These are phyloP conservation scores for Delphinella strobiligena DNA, from an alignment of 2,329 filamentous ascomycete species.

Conservation along the genomic window DNA sequence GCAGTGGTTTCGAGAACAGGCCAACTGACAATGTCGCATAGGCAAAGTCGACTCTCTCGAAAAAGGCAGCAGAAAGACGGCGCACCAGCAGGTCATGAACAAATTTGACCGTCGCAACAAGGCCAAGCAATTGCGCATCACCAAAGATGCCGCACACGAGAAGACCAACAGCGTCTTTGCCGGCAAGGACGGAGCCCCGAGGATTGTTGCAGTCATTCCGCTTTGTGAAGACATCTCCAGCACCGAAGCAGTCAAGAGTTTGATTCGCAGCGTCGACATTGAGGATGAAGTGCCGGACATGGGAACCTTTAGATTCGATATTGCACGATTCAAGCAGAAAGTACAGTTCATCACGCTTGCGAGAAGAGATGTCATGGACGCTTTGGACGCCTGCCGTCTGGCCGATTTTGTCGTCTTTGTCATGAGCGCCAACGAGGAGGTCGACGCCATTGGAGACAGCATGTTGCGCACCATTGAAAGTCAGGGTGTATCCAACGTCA, in stretches of 20 bases:
- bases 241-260: slow-evolving; percentile 50
- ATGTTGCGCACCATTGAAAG: slow-evolving; percentile 80
- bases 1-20: neutral
- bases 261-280: slow-evolving; percentile 74
- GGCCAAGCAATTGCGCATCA: slow-evolving; percentile 75
- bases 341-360: slow-evolving; percentile 71
- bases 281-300: slow-evolving; percentile 50
- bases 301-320: slow-evolving; percentile 46
- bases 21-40: neutral
- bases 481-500: slow-evolving; percentile 87
- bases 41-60: slow-evolving; percentile 63
- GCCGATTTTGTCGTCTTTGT: slow-evolving; percentile 88
- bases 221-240: slow-evolving; percentile 63
- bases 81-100: slow-evolving; percentile 93
- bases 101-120: slow-evolving; percentile 94
- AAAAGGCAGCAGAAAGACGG: slow-evolving; percentile 67
- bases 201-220: slow-evolving; percentile 79
- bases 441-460: slow-evolving; percentile 73
- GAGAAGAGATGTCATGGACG: slow-evolving; percentile 60
- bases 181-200: slow-evolving; percentile 76
- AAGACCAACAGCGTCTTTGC: slow-evolving; percentile 70
- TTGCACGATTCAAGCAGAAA: slow-evolving; percentile 92
- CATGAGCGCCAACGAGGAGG: slow-evolving; percentile 69
- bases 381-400: slow-evolving; percentile 72
- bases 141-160: slow-evolving; percentile 73